phyloP scores from a whole-genome alignment of 768 basidiomycete genomes.

The Lactifluus pinguis region DNA sequence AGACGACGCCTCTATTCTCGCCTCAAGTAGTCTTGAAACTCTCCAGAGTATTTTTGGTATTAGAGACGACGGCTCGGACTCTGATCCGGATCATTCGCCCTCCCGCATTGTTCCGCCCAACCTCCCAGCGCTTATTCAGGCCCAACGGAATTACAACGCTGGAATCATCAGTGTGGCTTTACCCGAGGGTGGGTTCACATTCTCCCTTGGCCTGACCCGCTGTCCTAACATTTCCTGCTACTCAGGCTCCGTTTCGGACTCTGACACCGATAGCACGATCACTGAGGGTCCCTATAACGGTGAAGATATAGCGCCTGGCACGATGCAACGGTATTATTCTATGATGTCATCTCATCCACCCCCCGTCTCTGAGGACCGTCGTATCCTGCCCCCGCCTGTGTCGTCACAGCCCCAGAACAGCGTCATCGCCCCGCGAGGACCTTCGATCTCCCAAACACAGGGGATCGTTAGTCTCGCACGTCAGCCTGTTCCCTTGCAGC shows the following conservation, averaged over 20 bases:
- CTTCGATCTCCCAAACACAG: conserved; percentile 1
- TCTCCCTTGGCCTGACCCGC: neutral
- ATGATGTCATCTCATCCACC: conserved; percentile 16
- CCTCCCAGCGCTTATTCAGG: conserved; percentile 19
- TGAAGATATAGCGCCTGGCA: conserved; percentile 1
- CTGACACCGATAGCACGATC: conserved; percentile 19
- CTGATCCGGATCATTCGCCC: conserved; percentile 9
- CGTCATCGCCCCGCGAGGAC: conserved; percentile 2
- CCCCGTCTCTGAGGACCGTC: conserved; percentile 14
- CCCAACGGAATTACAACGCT: conserved; percentile 10
- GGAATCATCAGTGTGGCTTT: conserved; percentile 16
- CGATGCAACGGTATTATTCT: conserved; percentile 8
- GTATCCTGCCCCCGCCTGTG: conserved; percentile 9
- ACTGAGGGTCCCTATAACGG: conserved; percentile 18
- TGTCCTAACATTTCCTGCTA: neutral
- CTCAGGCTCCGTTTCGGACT: conserved; percentile 18
- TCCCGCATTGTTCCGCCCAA: conserved; percentile 15
- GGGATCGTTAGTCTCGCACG: conserved; percentile 2
- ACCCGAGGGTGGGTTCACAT: conserved; percentile 12
- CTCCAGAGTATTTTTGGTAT: conserved; percentile 11
- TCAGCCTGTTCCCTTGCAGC: neutral
- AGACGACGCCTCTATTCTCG: conserved; percentile 16
- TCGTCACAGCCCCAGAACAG: conserved; percentile 8
- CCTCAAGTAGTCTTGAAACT: conserved; percentile 16
- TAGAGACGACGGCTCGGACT: neutral